phyloP scores from a whole-genome alignment of 1,284 basidiomycete species.

The Rhodotorula sp. region DNA sequence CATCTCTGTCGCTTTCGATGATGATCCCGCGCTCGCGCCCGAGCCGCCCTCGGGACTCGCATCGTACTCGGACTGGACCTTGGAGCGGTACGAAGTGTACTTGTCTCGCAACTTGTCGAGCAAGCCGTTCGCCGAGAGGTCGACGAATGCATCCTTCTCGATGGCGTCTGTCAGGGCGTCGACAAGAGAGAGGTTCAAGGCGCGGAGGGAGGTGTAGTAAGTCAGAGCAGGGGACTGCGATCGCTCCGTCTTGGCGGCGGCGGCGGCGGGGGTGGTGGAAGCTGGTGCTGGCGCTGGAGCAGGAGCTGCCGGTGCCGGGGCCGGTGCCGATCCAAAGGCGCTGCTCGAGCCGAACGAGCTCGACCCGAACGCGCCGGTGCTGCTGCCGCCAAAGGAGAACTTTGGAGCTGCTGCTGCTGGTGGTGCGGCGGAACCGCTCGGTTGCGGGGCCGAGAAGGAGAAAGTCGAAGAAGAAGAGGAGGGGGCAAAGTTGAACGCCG shows the following conservation, averaged over 20 bases:
- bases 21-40: not conserved
- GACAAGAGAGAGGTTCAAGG: constrained; percentile 72
- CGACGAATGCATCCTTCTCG: constrained; percentile 71
- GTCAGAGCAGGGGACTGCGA: constrained; percentile 48
- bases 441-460: constrained; percentile 18
- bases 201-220: constrained; percentile 73
- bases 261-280: not conserved
- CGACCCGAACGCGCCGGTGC: constrained; percentile 12
- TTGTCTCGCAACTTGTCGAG: constrained; percentile 56
- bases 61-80: constrained; percentile 55
- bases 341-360: not conserved
- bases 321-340: no score
- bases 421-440: constrained; percentile 21
- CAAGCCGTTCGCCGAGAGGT: constrained; percentile 54
- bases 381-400: constrained; percentile 4
- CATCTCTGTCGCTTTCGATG: constrained; percentile 3
- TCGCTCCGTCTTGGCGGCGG: constrained; percentile 20
- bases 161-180: constrained; percentile 62
- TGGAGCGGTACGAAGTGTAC: constrained; percentile 62
- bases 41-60: not conserved
- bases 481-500: constrained; percentile 24
- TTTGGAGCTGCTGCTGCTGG: constrained; percentile 4
- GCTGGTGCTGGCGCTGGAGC: constrained; percentile 35
- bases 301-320: constrained; percentile 12
- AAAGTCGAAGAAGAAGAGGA: constrained; percentile 4